Evolutionary conservation across 2,329 filamentous ascomycete species (phyloP).

Genomic region (Byssothecium circinans): DNA sequence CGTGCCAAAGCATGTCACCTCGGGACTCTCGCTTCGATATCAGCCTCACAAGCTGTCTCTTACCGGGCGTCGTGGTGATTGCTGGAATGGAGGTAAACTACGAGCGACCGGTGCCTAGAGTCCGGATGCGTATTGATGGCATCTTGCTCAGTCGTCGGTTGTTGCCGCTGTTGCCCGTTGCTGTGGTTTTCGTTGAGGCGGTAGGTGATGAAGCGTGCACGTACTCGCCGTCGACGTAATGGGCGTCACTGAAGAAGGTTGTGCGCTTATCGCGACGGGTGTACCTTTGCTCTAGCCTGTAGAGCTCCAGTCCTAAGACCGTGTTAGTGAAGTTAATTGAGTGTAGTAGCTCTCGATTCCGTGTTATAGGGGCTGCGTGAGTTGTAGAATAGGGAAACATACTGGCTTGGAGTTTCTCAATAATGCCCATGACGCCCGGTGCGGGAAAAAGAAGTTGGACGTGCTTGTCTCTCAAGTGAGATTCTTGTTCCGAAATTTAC

Average conservation of each 20-base stretch:
- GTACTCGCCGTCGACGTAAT: slow-evolving; percentile 96
- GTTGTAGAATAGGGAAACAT: slow-evolving; percentile 18
- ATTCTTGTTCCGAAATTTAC: slow-evolving; percentile 4
- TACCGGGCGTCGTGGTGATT: background rate
- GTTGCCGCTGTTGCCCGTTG: slow-evolving; percentile 18
- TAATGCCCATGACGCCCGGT: slow-evolving; percentile 39
- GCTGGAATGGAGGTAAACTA: slow-evolving; percentile 9
- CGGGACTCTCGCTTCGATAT: background rate
- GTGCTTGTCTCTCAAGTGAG: slow-evolving; percentile 9
- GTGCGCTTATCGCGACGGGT: slow-evolving; percentile 87
- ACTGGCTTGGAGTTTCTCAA: slow-evolving; percentile 47
- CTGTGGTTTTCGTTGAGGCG: slow-evolving; percentile 31
- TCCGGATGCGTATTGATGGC: slow-evolving; percentile 36
- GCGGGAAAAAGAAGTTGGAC: slow-evolving; percentile 4
- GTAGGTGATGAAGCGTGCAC: slow-evolving; percentile 61
- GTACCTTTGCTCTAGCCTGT: slow-evolving; percentile 93
- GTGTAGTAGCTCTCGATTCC: too few species aligned
- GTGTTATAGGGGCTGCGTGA: too few species aligned
- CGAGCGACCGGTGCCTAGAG: slow-evolving; percentile 33
- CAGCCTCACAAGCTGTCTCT: slow-evolving; percentile 5
- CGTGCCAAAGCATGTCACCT: background rate
- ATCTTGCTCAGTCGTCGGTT: slow-evolving; percentile 40
- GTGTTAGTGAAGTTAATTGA: slow-evolving; percentile 8
- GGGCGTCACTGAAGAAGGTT: slow-evolving; percentile 83
- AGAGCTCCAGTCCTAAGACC: slow-evolving; percentile 74